Evolutionary conservation across 2,329 filamentous ascomycete genomes (phyloP).

Genomic region (Byssochlamys sp.): DNA sequence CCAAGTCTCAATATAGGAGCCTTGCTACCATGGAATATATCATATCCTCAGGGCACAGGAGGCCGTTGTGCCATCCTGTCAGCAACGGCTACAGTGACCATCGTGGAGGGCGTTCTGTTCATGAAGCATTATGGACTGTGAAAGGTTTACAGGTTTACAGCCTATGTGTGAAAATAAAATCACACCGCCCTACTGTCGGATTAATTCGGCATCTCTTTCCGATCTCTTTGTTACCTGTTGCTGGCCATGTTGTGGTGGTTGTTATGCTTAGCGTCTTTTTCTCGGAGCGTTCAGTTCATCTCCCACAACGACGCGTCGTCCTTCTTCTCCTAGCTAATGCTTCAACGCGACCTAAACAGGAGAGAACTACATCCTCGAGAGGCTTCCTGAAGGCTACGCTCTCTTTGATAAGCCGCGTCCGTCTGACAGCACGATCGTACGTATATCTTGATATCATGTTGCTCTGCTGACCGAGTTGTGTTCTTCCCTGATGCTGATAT

Average conservation of each 20-base stretch:
- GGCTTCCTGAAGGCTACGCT: conserved; percentile 46
- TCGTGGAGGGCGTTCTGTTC: background rate
- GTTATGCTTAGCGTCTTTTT: background rate
- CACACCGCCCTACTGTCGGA: background rate
- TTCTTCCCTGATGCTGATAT: background rate
- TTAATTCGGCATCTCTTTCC: background rate
- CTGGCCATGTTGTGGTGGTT: background rate
- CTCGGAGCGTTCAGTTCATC: background rate
- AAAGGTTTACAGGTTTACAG: background rate
- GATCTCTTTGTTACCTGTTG: background rate
- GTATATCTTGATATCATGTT: conserved; percentile 6
- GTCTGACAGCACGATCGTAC: conserved; percentile 24
- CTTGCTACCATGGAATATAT: background rate
- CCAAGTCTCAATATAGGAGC: background rate
- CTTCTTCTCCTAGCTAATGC: background rate
- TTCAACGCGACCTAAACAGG: conserved; percentile 18
- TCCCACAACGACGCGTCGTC: background rate
- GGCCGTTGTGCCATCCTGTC: background rate
- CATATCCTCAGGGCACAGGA: no score
- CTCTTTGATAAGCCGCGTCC: conserved; percentile 42
- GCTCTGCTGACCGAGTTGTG: background rate
- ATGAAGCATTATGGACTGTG: background rate
- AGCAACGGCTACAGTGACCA: background rate
- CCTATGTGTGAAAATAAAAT: background rate
- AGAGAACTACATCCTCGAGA: conserved; percentile 42